Conservation (phyloP, 2,329 filamentous ascomycete species). For the Xylariales sp. region DNA sequence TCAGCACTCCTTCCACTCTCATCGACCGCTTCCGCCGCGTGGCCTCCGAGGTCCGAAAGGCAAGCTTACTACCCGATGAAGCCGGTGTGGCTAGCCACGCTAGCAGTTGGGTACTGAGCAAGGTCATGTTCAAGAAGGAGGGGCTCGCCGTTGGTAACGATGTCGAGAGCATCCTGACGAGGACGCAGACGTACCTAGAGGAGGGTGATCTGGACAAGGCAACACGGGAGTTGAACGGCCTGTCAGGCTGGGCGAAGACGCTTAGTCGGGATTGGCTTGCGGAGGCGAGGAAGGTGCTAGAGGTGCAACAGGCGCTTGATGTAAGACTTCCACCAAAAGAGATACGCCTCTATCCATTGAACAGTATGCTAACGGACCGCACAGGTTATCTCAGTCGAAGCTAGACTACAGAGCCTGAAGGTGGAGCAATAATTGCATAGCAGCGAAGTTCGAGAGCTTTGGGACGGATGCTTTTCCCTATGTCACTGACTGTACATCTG, state of each 20-base stretch:
- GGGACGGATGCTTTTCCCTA: not conserved
- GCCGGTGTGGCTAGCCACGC: conserved; percentile 93
- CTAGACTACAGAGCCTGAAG: conserved; percentile 79
- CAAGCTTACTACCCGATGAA: conserved; percentile 83
- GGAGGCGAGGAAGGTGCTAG: conserved; percentile 86
- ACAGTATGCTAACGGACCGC: conserved; percentile 19
- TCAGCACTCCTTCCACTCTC: conserved; percentile 77
- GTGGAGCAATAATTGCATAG: conserved; percentile 55
- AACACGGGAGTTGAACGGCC: conserved; percentile 88
- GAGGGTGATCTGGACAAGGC: conserved; percentile 90
- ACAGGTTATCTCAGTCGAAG: conserved; percentile 85
- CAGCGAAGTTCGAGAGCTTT: not conserved
- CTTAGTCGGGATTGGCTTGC: conserved; percentile 89
- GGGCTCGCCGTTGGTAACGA: conserved; percentile 78
- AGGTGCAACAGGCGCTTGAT: conserved; percentile 94
- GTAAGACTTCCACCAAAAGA: conserved; percentile 49
- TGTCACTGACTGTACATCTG: conserved; percentile 8
- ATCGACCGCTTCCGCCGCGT: conserved; percentile 96
- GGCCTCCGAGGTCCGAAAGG: conserved; percentile 88
- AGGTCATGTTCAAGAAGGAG: conserved; percentile 94
- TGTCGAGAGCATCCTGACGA: conserved; percentile 86
- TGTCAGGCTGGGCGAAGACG: conserved; percentile 93
- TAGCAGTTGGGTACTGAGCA: conserved; percentile 83
- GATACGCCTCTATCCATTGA: conserved; percentile 4
- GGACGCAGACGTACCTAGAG: conserved; percentile 86